Percentiles rank a stretch among this genome's conserved stretches.
Evolutionary conservation across 805 yeast genomes (phyloP).

Genomic region (Saccharomycopsis sp.): DNA sequence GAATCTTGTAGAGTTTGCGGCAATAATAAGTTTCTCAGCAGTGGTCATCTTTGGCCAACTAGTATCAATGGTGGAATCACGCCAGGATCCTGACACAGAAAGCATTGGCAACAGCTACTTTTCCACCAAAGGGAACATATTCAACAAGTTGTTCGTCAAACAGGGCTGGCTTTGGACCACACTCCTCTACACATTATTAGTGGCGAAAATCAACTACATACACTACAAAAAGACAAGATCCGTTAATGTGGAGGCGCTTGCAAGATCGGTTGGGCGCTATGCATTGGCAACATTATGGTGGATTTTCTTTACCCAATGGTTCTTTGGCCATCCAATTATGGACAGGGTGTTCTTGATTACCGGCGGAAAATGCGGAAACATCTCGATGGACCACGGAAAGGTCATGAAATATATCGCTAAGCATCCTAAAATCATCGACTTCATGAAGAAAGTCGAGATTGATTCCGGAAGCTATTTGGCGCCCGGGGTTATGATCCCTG

Average conservation of each 20-base stretch:
- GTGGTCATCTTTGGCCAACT: slow-evolving; percentile 13
- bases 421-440: slow-evolving; percentile 20
- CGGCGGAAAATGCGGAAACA: slow-evolving; percentile 68
- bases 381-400: slow-evolving; percentile 16
- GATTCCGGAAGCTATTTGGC: slow-evolving; percentile 16
- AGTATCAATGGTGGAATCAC: not conserved
- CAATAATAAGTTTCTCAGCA: not conserved
- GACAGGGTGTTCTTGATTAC: slow-evolving; percentile 72
- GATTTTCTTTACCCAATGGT: slow-evolving; percentile 84
- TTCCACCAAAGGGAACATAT: slow-evolving; percentile 57
- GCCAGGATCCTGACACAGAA: not conserved
- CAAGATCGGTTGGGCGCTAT: slow-evolving; percentile 37
- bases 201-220: slow-evolving; percentile 21
- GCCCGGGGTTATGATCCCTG: slow-evolving; percentile 17
- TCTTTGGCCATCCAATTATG: slow-evolving; percentile 80
- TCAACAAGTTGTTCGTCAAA: slow-evolving; percentile 75
- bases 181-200: slow-evolving; percentile 30
- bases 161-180: slow-evolving; percentile 92
- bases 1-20: slow-evolving; percentile 4
- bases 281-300: slow-evolving; percentile 66
- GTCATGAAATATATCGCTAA: slow-evolving; percentile 11
- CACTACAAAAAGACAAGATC: slow-evolving; percentile 27
- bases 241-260: slow-evolving; percentile 4
- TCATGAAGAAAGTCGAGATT: slow-evolving; percentile 7
- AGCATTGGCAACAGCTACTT: slow-evolving; percentile 20